A percentile compares a stretch with the other conserved stretches of the same genome.
phyloP scores from a whole-genome alignment of 2,329 filamentous ascomycete species.

The Ophiosphaerella narmari region DNA sequence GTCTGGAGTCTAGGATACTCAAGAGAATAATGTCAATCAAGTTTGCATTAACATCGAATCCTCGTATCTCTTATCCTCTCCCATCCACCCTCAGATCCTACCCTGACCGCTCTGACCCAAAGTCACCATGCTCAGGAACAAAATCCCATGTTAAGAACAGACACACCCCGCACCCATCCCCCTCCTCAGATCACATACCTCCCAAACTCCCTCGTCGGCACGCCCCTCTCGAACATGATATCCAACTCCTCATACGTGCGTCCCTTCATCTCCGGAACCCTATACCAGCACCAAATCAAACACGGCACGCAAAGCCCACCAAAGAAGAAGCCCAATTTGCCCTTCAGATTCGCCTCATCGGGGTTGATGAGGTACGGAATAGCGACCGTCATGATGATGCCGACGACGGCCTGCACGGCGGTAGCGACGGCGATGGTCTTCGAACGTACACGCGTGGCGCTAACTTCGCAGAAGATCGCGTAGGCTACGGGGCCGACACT shows the following conservation, averaged over 20 bases:
- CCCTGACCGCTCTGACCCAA: no score
- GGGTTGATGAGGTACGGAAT: slow-evolving; percentile 51
- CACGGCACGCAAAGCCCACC: slow-evolving; percentile 41
- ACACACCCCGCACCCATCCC: no score
- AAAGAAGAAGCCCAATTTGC: slow-evolving; percentile 52
- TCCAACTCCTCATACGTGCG: slow-evolving; percentile 51
- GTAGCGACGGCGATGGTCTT: background rate
- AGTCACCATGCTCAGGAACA: no score
- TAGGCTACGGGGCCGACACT: background rate
- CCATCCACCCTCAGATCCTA: no score
- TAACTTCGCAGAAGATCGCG: background rate
- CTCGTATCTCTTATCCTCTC: no score
- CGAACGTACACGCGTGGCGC: background rate
- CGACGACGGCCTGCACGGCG: background rate
- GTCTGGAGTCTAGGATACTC: no score
- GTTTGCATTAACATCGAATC: no score
- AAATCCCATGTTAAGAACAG: no score
- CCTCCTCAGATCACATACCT: background rate
- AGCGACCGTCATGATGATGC: slow-evolving; percentile 32
- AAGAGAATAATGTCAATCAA: no score
- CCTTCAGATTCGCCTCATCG: slow-evolving; percentile 45
- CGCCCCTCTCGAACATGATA: slow-evolving; percentile 4
- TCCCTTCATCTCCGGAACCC: slow-evolving; percentile 49
- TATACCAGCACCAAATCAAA: slow-evolving; percentile 45
- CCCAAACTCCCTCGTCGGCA: background rate